These are phyloP conservation scores for Fusarium pseudocircinatum DNA, from an alignment of 2,329 filamentous ascomycete genomes.

Conservation along the genomic window DNA sequence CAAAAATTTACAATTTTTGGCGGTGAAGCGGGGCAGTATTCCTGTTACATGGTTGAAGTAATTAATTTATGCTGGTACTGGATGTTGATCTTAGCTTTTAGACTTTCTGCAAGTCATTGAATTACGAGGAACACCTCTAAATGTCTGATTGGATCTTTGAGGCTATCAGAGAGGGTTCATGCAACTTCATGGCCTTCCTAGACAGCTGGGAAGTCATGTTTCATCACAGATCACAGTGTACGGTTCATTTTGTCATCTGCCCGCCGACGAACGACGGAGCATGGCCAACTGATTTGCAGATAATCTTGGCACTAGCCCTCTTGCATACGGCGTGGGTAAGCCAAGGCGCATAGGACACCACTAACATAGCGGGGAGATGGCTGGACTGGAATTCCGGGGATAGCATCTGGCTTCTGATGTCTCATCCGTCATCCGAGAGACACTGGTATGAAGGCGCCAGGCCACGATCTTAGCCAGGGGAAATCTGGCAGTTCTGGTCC, in stretches of 20 bases:
- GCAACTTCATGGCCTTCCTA: not conserved
- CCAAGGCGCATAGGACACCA: conserved; percentile 2
- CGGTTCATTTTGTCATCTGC: not conserved
- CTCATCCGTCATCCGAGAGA: not conserved
- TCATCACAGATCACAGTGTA: not conserved
- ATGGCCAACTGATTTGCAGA: not conserved
- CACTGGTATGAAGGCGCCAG: not conserved
- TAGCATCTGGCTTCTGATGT: not conserved
- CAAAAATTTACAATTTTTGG: conserved; percentile 46
- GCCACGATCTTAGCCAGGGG: not conserved
- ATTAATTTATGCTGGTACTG: not conserved
- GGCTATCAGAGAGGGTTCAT: fast-evolving
- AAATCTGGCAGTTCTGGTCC: not conserved
- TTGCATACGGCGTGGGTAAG: not conserved
- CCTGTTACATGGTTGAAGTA: not conserved
- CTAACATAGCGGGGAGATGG: not conserved
- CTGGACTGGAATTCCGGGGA: not conserved
- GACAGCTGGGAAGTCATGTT: not conserved
- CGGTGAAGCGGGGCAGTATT: conserved; percentile 41
- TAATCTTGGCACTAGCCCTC: conserved; percentile 3
- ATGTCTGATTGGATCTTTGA: not conserved
- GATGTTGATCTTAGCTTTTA: not conserved
- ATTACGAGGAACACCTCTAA: not conserved
- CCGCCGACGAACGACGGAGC: not conserved
- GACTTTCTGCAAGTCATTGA: not conserved